These are phyloP conservation scores for Lagenidium giganteum DNA, from an alignment of 352 stramenopile species.

Conservation along the genomic window DNA sequence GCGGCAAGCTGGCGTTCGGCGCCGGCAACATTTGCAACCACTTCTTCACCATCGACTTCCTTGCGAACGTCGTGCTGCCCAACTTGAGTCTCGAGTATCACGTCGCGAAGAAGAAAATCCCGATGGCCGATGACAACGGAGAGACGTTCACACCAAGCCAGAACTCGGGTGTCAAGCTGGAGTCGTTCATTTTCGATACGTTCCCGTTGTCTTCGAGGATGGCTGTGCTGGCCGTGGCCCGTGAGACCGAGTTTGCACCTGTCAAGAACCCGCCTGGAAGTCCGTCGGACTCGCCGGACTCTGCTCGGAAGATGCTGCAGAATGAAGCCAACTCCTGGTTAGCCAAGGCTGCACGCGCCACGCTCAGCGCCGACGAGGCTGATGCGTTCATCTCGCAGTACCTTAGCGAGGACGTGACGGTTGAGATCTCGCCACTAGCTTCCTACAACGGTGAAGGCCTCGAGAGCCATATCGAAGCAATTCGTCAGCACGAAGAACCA, in stretches of 20 bases:
- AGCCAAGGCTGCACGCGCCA: slow-evolving; percentile 26
- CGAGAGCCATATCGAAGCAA: slow-evolving; percentile 20
- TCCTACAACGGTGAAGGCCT: slow-evolving; percentile 87
- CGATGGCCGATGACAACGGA: slow-evolving; percentile 79
- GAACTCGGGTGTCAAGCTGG: slow-evolving; percentile 97
- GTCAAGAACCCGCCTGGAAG: slow-evolving; percentile 89
- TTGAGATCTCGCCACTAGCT: slow-evolving; percentile 85
- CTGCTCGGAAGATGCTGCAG: slow-evolving; percentile 67
- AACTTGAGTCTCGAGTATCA: slow-evolving; percentile 90
- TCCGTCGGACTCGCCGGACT: slow-evolving; percentile 81
- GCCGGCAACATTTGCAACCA: slow-evolving; percentile 98
- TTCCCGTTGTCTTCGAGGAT: slow-evolving; percentile 93
- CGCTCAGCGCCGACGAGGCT: slow-evolving; percentile 18
- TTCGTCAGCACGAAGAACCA: too few relatives aligned
- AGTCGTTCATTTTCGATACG: slow-evolving; percentile 99
- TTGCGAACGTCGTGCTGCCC: slow-evolving; percentile 85
- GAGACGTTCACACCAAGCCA: slow-evolving; percentile 69
- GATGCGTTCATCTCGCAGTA: slow-evolving; percentile 27
- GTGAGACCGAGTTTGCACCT: slow-evolving; percentile 90
- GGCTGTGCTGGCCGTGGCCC: slow-evolving; percentile 90
- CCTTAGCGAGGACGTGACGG: slow-evolving; percentile 20
- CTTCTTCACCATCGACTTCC: slow-evolving; percentile 89
- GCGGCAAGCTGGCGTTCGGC: slow-evolving; percentile 88
- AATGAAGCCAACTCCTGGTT: slow-evolving; percentile 70
- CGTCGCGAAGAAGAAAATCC: slow-evolving; percentile 98